A percentile compares a stretch with the other conserved stretches of the same genome.
Evolutionary conservation across 768 basidiomycete species (phyloP).

Genomic region (Tylopilus sp.): DNA sequence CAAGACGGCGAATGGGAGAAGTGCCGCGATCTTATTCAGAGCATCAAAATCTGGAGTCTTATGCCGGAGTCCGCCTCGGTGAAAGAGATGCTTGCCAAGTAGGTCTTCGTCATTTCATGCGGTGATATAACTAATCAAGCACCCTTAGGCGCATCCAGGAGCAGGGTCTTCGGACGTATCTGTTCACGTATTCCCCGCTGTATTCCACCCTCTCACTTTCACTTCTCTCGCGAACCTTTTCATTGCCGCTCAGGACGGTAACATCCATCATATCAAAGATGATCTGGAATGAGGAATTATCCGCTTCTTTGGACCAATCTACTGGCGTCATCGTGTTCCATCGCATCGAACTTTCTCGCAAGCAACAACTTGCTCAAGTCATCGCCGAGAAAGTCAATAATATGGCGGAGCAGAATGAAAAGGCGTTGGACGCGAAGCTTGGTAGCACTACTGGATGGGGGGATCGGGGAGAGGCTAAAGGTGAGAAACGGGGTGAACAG

Average conservation of each 20-base stretch:
- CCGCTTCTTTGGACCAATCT: conserved; percentile 90
- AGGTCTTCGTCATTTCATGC: conserved; percentile 26
- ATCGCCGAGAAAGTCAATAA: conserved; percentile 84
- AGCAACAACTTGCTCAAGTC: conserved; percentile 86
- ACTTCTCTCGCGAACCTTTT: conserved; percentile 85
- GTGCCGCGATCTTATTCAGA: conserved; percentile 88
- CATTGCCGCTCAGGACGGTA: conserved; percentile 73
- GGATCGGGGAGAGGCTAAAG: conserved; percentile 57
- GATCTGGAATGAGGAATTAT: conserved; percentile 97
- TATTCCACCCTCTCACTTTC: conserved; percentile 89
- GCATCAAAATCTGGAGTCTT: conserved; percentile 97
- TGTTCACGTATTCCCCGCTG: conserved; percentile 93
- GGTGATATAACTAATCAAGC: background rate
- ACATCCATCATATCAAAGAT: conserved; percentile 89
- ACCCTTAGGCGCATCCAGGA: conserved; percentile 90
- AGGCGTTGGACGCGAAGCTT: conserved; percentile 79
- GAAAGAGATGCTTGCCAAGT: conserved; percentile 95
- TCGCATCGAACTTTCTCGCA: conserved; percentile 80
- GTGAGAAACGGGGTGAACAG: conserved; percentile 79
- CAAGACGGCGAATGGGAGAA: conserved; percentile 98
- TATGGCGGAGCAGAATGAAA: conserved; percentile 92
- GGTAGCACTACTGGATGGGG: conserved; percentile 53
- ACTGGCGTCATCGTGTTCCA: conserved; percentile 92
- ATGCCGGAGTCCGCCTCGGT: conserved; percentile 87
- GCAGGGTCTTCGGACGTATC: conserved; percentile 92